Percentiles rank a stretch among this genome's conserved stretches.
These are phyloP conservation scores for Cladosporium phlei DNA, from an alignment of 2,329 filamentous ascomycete genomes.

Conservation along the genomic window DNA sequence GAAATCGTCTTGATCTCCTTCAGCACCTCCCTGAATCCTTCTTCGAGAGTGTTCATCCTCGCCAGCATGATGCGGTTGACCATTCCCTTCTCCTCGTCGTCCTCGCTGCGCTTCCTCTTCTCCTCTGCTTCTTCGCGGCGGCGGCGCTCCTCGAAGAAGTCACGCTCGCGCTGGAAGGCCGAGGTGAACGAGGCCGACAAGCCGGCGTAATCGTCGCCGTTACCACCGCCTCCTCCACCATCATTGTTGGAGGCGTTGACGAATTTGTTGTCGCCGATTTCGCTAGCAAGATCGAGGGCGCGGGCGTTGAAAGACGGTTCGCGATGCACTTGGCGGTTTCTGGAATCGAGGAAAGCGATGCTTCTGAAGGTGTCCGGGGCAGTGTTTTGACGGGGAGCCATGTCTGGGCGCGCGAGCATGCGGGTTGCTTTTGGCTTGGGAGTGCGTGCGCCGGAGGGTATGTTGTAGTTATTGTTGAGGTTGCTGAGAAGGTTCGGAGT, in stretches of 20 bases:
- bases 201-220: slow-evolving; percentile 8
- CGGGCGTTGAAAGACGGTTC: slow-evolving; percentile 61
- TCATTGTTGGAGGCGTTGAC: slow-evolving; percentile 56
- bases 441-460: slow-evolving; percentile 2
- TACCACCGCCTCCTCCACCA: slow-evolving; percentile 36
- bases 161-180: slow-evolving; percentile 51
- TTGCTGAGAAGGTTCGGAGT: slow-evolving; percentile 31
- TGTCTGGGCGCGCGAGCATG: slow-evolving; percentile 5
- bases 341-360: slow-evolving; percentile 25
- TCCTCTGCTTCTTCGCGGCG: slow-evolving; percentile 34
- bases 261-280: slow-evolving; percentile 58
- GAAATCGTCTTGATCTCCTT: slow-evolving; percentile 33
- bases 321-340: slow-evolving; percentile 31
- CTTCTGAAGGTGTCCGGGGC: slow-evolving; percentile 19
- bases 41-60: slow-evolving; percentile 87
- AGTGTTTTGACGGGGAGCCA: slow-evolving; percentile 21
- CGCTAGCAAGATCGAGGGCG: slow-evolving; percentile 66
- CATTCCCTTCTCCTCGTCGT: slow-evolving; percentile 62
- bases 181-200: slow-evolving; percentile 35
- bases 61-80: slow-evolving; percentile 76
- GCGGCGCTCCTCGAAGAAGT: slow-evolving; percentile 48
- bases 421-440: slow-evolving; percentile 46
- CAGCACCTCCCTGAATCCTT: slow-evolving; percentile 71
- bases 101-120: slow-evolving; percentile 33
- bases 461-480: not conserved